phyloP scores from a whole-genome alignment of 306 rosid species.

The Cicer pinnatifidum region DNA sequence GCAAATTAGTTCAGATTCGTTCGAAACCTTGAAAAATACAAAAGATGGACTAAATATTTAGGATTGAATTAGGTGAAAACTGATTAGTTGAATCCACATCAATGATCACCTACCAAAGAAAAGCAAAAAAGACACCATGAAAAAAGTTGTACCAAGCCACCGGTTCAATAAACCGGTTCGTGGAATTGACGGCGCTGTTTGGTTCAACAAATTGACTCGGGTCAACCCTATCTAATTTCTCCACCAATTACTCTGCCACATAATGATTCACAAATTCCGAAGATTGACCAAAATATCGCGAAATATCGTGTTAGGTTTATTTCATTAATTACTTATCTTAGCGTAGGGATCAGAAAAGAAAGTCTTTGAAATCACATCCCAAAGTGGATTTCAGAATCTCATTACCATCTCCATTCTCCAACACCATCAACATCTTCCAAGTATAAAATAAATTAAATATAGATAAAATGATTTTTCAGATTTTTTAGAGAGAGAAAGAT shows the following conservation, averaged over 20 bases:
- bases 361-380: conserved; percentile 57
- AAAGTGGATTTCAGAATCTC: conserved; percentile 90
- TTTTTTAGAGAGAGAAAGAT: conserved; percentile 62
- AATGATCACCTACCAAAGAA: too few species aligned
- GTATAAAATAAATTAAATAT: conserved; percentile 33
- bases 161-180: not conserved
- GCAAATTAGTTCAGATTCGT: too few species aligned
- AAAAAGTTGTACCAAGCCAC: conserved; percentile 11
- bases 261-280: conserved; percentile 41
- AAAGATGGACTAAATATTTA: too few species aligned
- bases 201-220: conserved; percentile 46
- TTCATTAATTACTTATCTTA: conserved; percentile 19
- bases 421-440: conserved; percentile 39
- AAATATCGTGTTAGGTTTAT: conserved; percentile 40
- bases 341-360: conserved; percentile 28
- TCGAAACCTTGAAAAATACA: too few species aligned
- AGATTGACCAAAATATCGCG: conserved; percentile 58
- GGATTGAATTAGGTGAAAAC: too few species aligned
- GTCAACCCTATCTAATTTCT: conserved; percentile 47
- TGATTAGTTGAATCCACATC: too few species aligned
- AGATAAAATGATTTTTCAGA: conserved; percentile 40
- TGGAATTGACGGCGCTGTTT: conserved; percentile 47
- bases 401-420: conserved; percentile 63
- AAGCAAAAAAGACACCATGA: conserved; percentile 36
- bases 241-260: conserved; percentile 42